Evolutionary conservation across 176 grass and related monocot species (phyloP), one percentile per base, ranked within the genome.

Genomic region (Cocos nucifera): DNA sequence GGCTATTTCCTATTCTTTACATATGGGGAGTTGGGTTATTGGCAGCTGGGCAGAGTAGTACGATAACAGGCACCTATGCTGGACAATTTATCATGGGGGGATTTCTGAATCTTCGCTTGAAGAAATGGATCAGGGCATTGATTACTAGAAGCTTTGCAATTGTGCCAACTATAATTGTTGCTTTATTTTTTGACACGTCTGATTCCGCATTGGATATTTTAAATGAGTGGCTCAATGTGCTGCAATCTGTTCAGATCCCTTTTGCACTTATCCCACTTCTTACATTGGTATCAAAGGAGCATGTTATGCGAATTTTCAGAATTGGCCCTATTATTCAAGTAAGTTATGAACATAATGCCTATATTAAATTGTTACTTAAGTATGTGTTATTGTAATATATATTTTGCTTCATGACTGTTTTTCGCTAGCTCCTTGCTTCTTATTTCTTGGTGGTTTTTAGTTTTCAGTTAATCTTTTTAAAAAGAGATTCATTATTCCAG

Each of bases 31-130:
- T 92, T 58, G 93, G 93, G 24, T 81, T 98, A 70, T 71, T 98
- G 65, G 87, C 93, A 0, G 93, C 93, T 3, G 93, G 93, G 0
- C 93, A 98, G 66, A 98, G 93, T 73, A 98, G 93, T 64, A 98
- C 87, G 1, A 86, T 98, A 66, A 98, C 93, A 22, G 93, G 93
- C 59, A 98, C 93, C 12, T 98, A 98, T 80, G 93, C 93, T 52
- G 93, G 93, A 19, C 93, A 98, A 69, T 98, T 98, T 78, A 98
- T 98, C 75, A 98, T 98, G 93, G 93, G 93, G n/a, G 93, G 93
- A 56, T 98, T 98, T 73, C 66, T 92, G 17, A 85, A 98, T 74
- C 69, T 98, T 9, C 73, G 75, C 63, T 70, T 98, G 53, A 98
- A 98, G 62, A 98, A 98, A 83, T 98, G 93, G 93, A 20, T 77